Percentiles rank a stretch among this genome's conserved stretches.
These are phyloP conservation scores for Incumbomyces delicatus DNA, from an alignment of 2,329 filamentous ascomycete species.

Conservation along the genomic window DNA sequence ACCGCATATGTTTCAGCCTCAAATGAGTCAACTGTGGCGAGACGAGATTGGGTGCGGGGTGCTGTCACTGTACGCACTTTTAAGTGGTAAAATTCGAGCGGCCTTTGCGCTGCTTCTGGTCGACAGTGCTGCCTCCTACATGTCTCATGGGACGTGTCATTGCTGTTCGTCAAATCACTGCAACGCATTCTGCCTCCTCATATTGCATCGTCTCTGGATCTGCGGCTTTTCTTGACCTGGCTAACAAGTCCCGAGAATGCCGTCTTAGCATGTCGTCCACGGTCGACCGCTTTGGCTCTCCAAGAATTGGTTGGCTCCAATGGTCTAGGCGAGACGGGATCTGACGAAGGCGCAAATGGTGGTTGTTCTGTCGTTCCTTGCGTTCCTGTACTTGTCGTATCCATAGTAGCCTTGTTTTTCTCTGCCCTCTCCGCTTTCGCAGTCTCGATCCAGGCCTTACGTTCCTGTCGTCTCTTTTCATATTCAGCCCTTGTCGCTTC, in stretches of 20 bases:
- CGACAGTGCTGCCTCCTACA: neutral
- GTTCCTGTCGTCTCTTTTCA: slow-evolving; percentile 19
- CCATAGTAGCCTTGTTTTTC: slow-evolving; percentile 6
- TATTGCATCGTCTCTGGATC: slow-evolving; percentile 13
- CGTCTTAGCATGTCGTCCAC: slow-evolving; percentile 18
- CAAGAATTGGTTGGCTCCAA: slow-evolving; percentile 9
- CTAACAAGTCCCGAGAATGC: slow-evolving; percentile 18
- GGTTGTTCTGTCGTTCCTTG: slow-evolving; percentile 2
- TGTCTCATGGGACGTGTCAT: neutral
- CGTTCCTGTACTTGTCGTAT: slow-evolving; percentile 1
- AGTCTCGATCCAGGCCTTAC: slow-evolving; percentile 26
- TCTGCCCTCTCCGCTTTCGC: slow-evolving; percentile 14
- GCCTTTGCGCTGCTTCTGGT: neutral
- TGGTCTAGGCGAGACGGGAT: slow-evolving; percentile 10
- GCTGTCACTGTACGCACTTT: no score
- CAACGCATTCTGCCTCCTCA: neutral
- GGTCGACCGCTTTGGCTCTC: slow-evolving; percentile 20
- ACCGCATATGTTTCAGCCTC: no score
- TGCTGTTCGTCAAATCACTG: neutral
- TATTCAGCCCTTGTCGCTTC: slow-evolving; percentile 22
- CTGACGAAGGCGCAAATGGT: neutral
- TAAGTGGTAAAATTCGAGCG: no score
- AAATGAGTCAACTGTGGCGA: neutral
- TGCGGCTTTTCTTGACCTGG: slow-evolving; percentile 17
- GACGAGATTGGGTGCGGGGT: neutral